phyloP scores from a whole-genome alignment of 768 basidiomycete genomes.

The Mycena maculata region DNA sequence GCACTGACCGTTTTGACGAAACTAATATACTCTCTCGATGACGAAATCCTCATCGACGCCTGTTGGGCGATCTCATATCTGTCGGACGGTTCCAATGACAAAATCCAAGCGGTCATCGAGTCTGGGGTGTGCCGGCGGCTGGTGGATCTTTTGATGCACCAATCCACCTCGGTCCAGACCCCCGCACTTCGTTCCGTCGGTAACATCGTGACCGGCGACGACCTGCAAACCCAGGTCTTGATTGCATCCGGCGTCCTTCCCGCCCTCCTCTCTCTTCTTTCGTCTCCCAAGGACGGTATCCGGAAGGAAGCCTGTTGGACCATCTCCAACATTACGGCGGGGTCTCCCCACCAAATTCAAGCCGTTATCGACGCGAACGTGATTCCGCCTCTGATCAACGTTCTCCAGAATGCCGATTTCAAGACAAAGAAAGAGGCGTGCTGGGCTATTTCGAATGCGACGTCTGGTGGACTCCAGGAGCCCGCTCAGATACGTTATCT shows the following conservation, averaged over 20 bases:
- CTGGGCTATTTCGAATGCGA: constrained; percentile 99
- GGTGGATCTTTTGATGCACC: constrained; percentile 96
- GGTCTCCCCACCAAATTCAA: constrained; percentile 96
- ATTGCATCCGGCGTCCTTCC: constrained; percentile 98
- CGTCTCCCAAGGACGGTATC: constrained; percentile 98
- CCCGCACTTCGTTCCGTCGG: constrained; percentile 98
- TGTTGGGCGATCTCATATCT: constrained; percentile 99
- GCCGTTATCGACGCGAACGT: constrained; percentile 98
- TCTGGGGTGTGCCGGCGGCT: constrained; percentile 97
- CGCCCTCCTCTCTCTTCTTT: constrained; percentile 92
- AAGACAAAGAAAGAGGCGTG: constrained; percentile 99
- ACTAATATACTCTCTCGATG: constrained; percentile 98
- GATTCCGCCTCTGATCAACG: constrained; percentile 97
- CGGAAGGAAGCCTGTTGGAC: constrained; percentile 99
- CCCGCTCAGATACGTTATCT: constrained; percentile 98
- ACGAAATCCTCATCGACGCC: constrained; percentile 98
- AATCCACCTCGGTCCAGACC: constrained; percentile 95
- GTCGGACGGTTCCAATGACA: constrained; percentile 98
- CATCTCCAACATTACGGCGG: constrained; percentile 98
- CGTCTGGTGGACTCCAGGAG: constrained; percentile 97
- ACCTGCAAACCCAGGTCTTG: constrained; percentile 98
- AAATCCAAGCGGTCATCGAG: constrained; percentile 99
- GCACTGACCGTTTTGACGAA: constrained; percentile 96
- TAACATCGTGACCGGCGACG: constrained; percentile 99
- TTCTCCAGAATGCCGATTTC: constrained; percentile 97